Evolutionary conservation across 169 alveolate genomes (phyloP), one percentile per base, ranked within the genome.

Genomic region (Cyclospora cayetanensis): DNA sequence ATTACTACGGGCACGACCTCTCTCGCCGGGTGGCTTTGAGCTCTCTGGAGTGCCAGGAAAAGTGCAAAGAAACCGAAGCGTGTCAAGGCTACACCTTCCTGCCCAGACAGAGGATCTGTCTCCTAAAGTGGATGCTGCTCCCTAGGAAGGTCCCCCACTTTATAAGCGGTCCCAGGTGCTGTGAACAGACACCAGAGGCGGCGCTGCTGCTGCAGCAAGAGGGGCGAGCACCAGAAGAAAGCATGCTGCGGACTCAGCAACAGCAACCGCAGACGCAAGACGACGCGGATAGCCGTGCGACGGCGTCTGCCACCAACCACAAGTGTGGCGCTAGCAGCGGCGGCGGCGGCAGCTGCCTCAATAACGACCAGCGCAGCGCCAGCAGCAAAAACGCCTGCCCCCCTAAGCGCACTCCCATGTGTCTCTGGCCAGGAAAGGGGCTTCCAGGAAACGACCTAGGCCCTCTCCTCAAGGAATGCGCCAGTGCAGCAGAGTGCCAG

Each of bases 101-200:
- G 34, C 70, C 70, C 7, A 5, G 70, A 5, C 70, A 55, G 70
- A 20, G 70, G 34, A 20, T 55, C 70, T 55, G 70, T 20, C 70
- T 55, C 70, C 25, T 55, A 9, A 55, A 55, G 70, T 55, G 70
- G 70, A 20, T 55, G 70, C 70, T 55, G 70, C 70, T 55, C 31
- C 70, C 70, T 20, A 5, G 70, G 31, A 29, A 5, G 7, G 70
- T 55, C 31, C 15, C 70, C 27, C 7, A 15, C 31, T 55, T 11
- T 20, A 29, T 55, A 20, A 55, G 70, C 70, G 70, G 70, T 4
- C 70, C 70, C 15, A 9, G 70, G 34, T 55, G 70, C 70, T 55
- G 70, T 20, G 31, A 4, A 5, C 34, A 55, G 25, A 55, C 31
- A 5, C 34, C 11, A 20, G 31, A 55, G 34, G 7, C 11, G 27